phyloP scores from a whole-genome alignment of 306 rosid genomes.

The Potentilla sterilis region DNA sequence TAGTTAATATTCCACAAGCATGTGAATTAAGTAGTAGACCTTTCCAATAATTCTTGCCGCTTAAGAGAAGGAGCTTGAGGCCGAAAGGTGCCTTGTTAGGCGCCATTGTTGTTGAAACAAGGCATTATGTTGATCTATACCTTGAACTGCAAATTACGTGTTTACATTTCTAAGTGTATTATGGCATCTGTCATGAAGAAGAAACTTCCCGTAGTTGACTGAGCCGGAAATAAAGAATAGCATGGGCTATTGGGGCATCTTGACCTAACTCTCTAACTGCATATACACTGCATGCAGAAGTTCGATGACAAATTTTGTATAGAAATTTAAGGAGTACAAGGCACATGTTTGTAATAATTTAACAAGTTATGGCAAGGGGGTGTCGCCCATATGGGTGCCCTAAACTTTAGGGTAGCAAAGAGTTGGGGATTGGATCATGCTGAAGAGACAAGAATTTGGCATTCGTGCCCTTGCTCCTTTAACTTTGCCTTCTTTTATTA shows the following conservation, averaged over 20 bases:
- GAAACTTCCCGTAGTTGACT: neutral
- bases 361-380: slow-evolving; percentile 20
- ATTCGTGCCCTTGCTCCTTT: neutral
- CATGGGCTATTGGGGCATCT: slow-evolving; percentile 13
- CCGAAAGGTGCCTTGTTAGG: slow-evolving; percentile 21
- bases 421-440: neutral
- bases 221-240: neutral
- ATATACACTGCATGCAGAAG: slow-evolving; percentile 12
- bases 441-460: neutral
- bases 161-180: neutral
- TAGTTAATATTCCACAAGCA: neutral
- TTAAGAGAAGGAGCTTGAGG: slow-evolving; percentile 23
- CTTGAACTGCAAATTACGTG: slow-evolving; percentile 6
- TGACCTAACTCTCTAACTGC: slow-evolving; percentile 8
- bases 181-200: neutral
- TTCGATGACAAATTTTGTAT: neutral
- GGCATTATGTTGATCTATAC: neutral
- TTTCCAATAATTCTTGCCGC: slow-evolving; percentile 40
- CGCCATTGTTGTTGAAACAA: slow-evolving; percentile 27
- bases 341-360: slow-evolving; percentile 20
- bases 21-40: slow-evolving; percentile 7
- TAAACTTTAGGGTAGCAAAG: neutral
- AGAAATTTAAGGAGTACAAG: neutral
- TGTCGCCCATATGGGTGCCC: slow-evolving; percentile 30
- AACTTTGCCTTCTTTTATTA: neutral